Conservation (phyloP, 2,329 filamentous ascomycete genomes). For the Passalora sequoiae region DNA sequence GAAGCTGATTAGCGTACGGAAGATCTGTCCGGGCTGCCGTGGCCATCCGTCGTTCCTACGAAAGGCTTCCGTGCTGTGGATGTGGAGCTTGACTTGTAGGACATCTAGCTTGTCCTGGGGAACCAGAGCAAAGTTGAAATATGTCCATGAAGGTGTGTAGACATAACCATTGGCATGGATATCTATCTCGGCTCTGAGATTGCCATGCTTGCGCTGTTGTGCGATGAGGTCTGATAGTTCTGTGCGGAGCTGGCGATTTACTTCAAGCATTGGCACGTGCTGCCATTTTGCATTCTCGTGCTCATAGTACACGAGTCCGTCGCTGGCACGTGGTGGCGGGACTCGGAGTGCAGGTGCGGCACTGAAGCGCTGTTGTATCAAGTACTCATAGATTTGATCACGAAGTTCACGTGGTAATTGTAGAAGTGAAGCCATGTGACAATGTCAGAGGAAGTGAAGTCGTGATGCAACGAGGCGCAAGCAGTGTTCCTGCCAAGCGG, state of each 20-base stretch:
- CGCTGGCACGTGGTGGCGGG: constrained; percentile 7
- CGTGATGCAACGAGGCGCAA: no score
- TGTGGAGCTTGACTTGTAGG: constrained; percentile 19
- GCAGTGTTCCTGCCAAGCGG: no score
- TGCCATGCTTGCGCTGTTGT: constrained; percentile 8
- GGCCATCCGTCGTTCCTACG: constrained; percentile 19
- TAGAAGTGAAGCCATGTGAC: no score
- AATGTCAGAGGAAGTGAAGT: no score
- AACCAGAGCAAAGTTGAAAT: constrained; percentile 14
- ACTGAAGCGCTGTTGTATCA: constrained; percentile 5
- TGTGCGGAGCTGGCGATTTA: constrained; percentile 18
- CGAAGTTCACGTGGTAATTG: constrained; percentile 20
- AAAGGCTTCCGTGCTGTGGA: constrained; percentile 27
- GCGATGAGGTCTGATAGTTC: constrained; percentile 17
- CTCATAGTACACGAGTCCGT: constrained; percentile 17
- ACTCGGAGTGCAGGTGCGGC: constrained; percentile 10
- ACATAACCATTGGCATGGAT: constrained; percentile 21
- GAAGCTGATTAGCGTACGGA: constrained; percentile 19
- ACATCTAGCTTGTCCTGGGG: constrained; percentile 11
- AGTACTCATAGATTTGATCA: constrained; percentile 14
- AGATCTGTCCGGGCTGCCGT: constrained; percentile 15
- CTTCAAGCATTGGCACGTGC: constrained; percentile 5
- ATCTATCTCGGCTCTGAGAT: constrained; percentile 19
- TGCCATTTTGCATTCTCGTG: constrained; percentile 12
- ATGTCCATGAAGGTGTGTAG: constrained; percentile 24